These are phyloP conservation scores for Acacia crassicarpa DNA, from an alignment of 306 rosid genomes.

Conservation along the genomic window DNA sequence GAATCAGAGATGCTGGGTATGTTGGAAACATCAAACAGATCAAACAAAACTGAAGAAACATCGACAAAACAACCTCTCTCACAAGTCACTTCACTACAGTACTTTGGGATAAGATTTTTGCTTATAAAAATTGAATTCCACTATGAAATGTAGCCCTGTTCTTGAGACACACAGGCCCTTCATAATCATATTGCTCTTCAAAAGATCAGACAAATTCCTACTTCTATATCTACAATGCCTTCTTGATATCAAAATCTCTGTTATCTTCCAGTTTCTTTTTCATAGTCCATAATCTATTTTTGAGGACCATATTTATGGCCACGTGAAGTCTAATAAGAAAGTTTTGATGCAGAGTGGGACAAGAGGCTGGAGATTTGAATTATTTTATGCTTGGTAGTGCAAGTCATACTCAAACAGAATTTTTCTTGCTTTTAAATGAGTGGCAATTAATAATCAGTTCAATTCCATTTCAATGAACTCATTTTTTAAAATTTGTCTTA, in stretches of 20 bases:
- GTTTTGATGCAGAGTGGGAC: background rate
- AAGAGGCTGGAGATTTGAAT: background rate
- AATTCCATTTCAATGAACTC: background rate
- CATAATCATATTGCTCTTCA: slow-evolving; percentile 45
- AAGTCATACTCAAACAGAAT: background rate
- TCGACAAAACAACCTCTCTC: slow-evolving; percentile 18
- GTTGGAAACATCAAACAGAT: slow-evolving; percentile 33
- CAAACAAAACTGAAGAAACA: slow-evolving; percentile 25
- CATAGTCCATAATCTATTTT: background rate
- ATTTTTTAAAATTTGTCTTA: too few species aligned
- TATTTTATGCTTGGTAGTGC: background rate
- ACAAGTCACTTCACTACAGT: slow-evolving; percentile 16
- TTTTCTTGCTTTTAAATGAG: background rate
- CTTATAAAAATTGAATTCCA: too few species aligned
- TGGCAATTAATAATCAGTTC: background rate
- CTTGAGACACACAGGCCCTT: slow-evolving; percentile 35
- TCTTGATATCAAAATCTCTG: background rate
- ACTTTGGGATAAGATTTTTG: too few species aligned
- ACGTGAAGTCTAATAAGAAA: background rate
- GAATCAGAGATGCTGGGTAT: slow-evolving; percentile 38
- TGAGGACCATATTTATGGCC: background rate
- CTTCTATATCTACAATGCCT: slow-evolving; percentile 37
- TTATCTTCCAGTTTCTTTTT: background rate
- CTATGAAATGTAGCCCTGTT: slow-evolving; percentile 43
- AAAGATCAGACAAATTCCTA: slow-evolving; percentile 41